phyloP scores from a whole-genome alignment of 495 filamentous ascomycete genomes.

The Penicillium flavigenum region DNA sequence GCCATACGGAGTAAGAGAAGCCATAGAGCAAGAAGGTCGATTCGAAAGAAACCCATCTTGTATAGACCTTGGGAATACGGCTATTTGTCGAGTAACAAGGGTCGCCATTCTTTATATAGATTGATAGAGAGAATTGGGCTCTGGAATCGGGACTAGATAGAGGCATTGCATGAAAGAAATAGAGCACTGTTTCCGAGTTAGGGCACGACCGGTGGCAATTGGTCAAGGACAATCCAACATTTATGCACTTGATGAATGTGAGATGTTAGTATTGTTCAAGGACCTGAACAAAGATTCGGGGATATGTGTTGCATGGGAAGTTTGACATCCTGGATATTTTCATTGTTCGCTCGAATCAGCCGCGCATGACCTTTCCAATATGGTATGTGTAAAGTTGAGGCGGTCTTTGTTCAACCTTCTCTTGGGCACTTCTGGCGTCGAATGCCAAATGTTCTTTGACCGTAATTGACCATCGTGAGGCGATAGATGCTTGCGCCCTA shows the following conservation, averaged over 20 bases:
- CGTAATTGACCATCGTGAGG: background rate
- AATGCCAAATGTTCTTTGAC: background rate
- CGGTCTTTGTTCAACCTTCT: background rate
- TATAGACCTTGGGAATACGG: background rate
- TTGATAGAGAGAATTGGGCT: background rate
- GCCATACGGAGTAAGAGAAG: background rate
- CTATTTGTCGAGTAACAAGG: background rate
- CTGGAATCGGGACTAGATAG: background rate
- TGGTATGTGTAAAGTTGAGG: background rate
- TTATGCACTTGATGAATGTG: background rate
- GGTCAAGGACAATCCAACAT: background rate
- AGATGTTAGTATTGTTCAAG: constrained; percentile 3
- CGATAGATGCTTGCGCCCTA: background rate
- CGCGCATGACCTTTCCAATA: background rate
- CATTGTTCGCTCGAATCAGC: background rate
- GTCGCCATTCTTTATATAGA: background rate
- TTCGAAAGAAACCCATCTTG: background rate
- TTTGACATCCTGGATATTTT: background rate
- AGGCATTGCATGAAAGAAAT: background rate
- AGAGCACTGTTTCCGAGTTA: background rate
- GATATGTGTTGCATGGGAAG: background rate
- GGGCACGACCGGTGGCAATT: background rate
- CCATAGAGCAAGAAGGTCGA: constrained; percentile 1
- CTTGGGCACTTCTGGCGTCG: background rate
- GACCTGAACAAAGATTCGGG: background rate